These are phyloP conservation scores for Hanseniaspora thailandica DNA, from an alignment of 805 yeast genomes.

Conservation along the genomic window DNA sequence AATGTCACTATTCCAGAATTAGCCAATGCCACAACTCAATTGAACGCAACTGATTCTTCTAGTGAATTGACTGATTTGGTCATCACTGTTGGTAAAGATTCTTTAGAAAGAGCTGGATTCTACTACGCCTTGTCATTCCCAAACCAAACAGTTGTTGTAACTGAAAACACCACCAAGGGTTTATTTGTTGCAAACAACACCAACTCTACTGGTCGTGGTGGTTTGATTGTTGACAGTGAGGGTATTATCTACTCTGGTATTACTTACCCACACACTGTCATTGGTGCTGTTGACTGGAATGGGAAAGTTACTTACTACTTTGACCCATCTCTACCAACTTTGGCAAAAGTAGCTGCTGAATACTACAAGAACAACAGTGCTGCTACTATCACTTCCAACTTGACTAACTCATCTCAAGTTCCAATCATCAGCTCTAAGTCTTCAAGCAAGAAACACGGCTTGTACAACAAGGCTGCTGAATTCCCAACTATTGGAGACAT, in stretches of 20 bases:
- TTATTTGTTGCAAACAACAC: slow-evolving; percentile 20
- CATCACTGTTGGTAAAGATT: slow-evolving; percentile 19
- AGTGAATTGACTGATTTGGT: slow-evolving; percentile 20
- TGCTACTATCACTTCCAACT: neutral
- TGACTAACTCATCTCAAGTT: neutral
- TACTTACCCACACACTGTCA: slow-evolving; percentile 22
- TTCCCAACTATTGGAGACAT: neutral
- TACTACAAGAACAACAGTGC: slow-evolving; percentile 1
- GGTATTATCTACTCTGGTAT: slow-evolving; percentile 25
- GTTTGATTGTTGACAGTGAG: slow-evolving; percentile 21
- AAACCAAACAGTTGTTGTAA: slow-evolving; percentile 22
- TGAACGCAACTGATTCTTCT: slow-evolving; percentile 21
- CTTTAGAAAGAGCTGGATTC: slow-evolving; percentile 25
- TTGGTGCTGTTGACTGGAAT: slow-evolving; percentile 21
- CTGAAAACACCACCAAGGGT: slow-evolving; percentile 20
- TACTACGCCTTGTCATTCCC: slow-evolving; percentile 21
- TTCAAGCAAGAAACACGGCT: slow-evolving; percentile 15
- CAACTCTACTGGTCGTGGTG: slow-evolving; percentile 20
- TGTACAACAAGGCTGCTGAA: neutral
- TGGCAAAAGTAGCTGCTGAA: slow-evolving; percentile 8
- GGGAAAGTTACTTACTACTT: slow-evolving; percentile 22
- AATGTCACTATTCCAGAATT: slow-evolving; percentile 24
- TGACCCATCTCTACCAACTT: slow-evolving; percentile 20
- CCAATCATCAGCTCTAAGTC: slow-evolving; percentile 14
- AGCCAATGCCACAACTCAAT: slow-evolving; percentile 16